Conservation (phyloP, 1,284 basidiomycete species). For the Sporisorium sorghi region DNA sequence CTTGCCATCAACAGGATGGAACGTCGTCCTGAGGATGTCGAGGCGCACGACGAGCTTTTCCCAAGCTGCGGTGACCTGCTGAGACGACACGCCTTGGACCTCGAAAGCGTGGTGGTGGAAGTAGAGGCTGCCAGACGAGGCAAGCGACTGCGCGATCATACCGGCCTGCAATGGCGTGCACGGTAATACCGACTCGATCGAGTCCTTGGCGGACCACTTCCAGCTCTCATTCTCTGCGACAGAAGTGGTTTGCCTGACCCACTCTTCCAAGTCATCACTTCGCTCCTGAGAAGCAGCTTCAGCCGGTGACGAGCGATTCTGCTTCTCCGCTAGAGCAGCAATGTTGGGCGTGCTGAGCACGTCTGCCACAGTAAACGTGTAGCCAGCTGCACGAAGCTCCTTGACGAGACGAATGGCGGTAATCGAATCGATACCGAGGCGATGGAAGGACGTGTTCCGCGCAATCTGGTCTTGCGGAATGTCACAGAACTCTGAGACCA, state of each 20-base stretch:
- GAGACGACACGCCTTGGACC: slow-evolving; percentile 2
- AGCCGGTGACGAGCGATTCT: neutral
- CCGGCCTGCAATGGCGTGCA: slow-evolving; percentile 67
- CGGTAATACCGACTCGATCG: slow-evolving; percentile 49
- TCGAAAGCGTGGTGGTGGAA: slow-evolving; percentile 56
- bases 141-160: slow-evolving; percentile 63
- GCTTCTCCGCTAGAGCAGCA: slow-evolving; percentile 44
- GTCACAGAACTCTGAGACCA: slow-evolving; percentile 36
- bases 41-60: slow-evolving; percentile 32
- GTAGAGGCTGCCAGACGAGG: slow-evolving; percentile 52
- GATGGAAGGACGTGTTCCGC: slow-evolving; percentile 56
- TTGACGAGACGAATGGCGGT: slow-evolving; percentile 58
- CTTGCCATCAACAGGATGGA: slow-evolving; percentile 47
- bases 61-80: slow-evolving; percentile 45
- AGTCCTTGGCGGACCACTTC: slow-evolving; percentile 24
- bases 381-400: slow-evolving; percentile 30
- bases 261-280: slow-evolving; percentile 2
- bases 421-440: slow-evolving; percentile 66
- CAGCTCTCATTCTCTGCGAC: slow-evolving; percentile 21
- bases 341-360: slow-evolving; percentile 53
- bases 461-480: slow-evolving; percentile 34
- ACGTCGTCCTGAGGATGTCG: slow-evolving; percentile 62
- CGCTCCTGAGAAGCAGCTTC: neutral
- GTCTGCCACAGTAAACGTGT: slow-evolving; percentile 44
- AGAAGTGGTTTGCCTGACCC: slow-evolving; percentile 10